Evolutionary conservation across 305 asterid genomes (phyloP).

Genomic region (Solanum hybrid): DNA sequence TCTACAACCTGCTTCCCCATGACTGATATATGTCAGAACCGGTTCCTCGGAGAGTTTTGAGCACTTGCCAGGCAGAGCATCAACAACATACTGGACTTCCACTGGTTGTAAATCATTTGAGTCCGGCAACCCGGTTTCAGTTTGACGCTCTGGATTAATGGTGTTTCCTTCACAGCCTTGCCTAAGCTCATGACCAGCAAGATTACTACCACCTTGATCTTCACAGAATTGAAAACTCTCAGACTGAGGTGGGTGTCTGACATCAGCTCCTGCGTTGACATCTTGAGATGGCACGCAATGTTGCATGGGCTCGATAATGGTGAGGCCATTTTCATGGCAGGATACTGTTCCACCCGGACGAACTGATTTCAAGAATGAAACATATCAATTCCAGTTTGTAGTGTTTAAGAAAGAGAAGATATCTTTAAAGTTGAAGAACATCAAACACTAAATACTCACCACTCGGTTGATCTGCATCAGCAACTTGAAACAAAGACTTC

Average conservation of each 20-base stretch:
- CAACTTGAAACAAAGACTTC: slow-evolving; percentile 38
- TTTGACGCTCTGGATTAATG: neutral
- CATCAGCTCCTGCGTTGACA: slow-evolving; percentile 10
- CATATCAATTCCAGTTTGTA: neutral
- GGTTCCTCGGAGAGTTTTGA: neutral
- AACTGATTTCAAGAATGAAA: neutral
- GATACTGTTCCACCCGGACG: neutral
- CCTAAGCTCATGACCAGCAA: neutral
- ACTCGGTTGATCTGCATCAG: slow-evolving; percentile 13
- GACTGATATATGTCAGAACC: neutral
- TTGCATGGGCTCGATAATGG: slow-evolving; percentile 6
- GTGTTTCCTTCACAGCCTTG: neutral
- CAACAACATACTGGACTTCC: slow-evolving; percentile 1
- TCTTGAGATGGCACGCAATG: slow-evolving; percentile 9
- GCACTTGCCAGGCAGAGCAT: neutral
- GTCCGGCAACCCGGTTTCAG: neutral
- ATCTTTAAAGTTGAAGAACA: neutral
- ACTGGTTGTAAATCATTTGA: neutral
- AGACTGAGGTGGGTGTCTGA: slow-evolving; percentile 5
- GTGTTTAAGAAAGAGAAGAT: neutral
- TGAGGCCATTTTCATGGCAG: neutral
- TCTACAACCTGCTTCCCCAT: slow-evolving; percentile 9
- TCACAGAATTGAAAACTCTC: slow-evolving; percentile 16
- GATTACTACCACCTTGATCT: slow-evolving; percentile 13
- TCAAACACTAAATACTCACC: slow-evolving; percentile 22